These are phyloP conservation scores for Talaromyces sp. DNA, from an alignment of 2,329 filamentous ascomycete genomes.

Conservation along the genomic window DNA sequence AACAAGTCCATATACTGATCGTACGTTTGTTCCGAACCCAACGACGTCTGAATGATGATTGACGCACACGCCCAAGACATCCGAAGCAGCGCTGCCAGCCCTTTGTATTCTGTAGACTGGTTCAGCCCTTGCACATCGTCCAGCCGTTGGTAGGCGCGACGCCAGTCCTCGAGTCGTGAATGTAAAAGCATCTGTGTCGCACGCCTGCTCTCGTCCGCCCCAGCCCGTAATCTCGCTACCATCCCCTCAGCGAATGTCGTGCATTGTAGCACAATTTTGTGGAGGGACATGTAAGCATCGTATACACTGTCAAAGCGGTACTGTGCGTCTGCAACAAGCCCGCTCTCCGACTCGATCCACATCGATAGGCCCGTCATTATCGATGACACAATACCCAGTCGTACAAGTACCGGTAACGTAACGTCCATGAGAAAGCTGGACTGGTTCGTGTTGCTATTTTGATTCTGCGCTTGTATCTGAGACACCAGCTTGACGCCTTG, in stretches of 20 bases:
- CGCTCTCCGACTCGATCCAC: neutral
- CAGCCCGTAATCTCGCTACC: neutral
- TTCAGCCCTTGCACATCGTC: neutral
- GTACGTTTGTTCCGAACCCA: neutral
- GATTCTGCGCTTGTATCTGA: neutral
- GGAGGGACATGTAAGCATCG: neutral
- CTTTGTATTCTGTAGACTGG: neutral
- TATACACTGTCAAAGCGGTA: neutral
- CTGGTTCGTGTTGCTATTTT: neutral
- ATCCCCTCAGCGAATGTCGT: neutral
- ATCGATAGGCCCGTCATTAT: neutral
- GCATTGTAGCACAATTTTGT: neutral
- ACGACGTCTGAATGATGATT: neutral
- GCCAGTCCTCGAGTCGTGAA: neutral
- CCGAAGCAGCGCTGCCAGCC: neutral
- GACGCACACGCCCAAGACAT: neutral
- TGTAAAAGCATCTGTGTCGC: neutral
- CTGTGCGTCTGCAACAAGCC: neutral
- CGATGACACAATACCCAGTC: neutral
- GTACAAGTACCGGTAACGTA: neutral
- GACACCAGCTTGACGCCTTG: constrained; percentile 17
- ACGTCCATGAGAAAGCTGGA: neutral
- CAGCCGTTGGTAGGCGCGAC: neutral
- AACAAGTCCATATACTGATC: neutral
- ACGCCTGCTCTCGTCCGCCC: neutral